These are phyloP conservation scores for Scheffersomyces stambukii DNA, from an alignment of 1,139 yeast genomes.

Conservation along the genomic window DNA sequence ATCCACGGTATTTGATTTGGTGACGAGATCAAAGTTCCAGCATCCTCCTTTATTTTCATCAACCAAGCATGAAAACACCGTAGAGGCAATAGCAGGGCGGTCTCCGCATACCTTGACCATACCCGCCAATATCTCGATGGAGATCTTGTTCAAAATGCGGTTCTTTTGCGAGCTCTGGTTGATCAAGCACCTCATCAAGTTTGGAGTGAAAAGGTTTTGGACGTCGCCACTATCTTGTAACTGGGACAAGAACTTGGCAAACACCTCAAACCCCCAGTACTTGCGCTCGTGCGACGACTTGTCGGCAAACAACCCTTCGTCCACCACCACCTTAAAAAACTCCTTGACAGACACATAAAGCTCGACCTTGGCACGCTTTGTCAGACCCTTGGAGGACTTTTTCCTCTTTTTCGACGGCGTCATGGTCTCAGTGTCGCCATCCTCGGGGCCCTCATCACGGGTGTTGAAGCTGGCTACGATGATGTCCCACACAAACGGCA, in stretches of 20 bases:
- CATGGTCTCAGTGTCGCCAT: slow-evolving; percentile 15
- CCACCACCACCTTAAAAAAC: slow-evolving; percentile 79
- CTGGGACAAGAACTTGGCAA: slow-evolving; percentile 43
- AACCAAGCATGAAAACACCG: slow-evolving; percentile 46
- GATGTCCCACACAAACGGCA: slow-evolving; percentile 84
- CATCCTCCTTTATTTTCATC: slow-evolving; percentile 53
- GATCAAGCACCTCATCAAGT: slow-evolving; percentile 68
- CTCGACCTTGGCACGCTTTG: slow-evolving; percentile 3
- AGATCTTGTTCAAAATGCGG: slow-evolving; percentile 64
- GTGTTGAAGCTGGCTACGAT: slow-evolving; percentile 42
- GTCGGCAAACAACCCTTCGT: slow-evolving; percentile 72
- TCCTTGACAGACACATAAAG: slow-evolving; percentile 48
- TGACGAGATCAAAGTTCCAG: slow-evolving; percentile 71
- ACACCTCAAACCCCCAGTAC: slow-evolving; percentile 79
- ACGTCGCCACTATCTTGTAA: slow-evolving; percentile 16
- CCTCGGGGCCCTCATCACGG: slow-evolving; percentile 11
- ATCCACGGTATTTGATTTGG: slow-evolving; percentile 69
- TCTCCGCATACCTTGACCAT: slow-evolving; percentile 35
- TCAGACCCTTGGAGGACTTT: slow-evolving; percentile 26
- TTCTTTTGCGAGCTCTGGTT: slow-evolving; percentile 71
- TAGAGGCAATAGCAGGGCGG: slow-evolving; percentile 44
- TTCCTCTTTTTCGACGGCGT: slow-evolving; percentile 18
- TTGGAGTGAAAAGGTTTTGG: slow-evolving; percentile 54
- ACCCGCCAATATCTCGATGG: slow-evolving; percentile 46
- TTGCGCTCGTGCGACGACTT: slow-evolving; percentile 84